phyloP scores from a whole-genome alignment of 331 rosid genomes.

The Saraca asoca region DNA sequence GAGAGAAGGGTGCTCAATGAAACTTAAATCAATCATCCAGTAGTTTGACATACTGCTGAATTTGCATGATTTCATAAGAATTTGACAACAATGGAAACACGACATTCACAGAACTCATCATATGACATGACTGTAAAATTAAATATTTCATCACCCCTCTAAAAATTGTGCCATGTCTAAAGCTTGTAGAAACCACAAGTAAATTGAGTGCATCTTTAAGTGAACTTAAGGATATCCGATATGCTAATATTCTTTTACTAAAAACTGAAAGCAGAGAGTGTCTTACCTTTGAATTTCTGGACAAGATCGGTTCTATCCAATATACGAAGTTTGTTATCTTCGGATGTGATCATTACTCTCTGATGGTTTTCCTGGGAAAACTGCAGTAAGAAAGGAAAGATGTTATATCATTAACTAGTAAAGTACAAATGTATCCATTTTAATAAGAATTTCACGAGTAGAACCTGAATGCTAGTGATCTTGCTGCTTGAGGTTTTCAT shows the following conservation, averaged over 20 bases:
- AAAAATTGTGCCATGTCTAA: no score
- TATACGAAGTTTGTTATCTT: slow-evolving; percentile 77
- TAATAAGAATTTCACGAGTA: slow-evolving; percentile 28
- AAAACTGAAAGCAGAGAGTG: not conserved
- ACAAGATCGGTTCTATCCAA: slow-evolving; percentile 64
- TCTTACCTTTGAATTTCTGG: slow-evolving; percentile 67
- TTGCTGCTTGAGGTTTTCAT: slow-evolving; percentile 64
- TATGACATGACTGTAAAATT: not conserved
- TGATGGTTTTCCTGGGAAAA: slow-evolving; percentile 54
- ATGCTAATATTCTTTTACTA: not conserved
- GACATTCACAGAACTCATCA: not conserved
- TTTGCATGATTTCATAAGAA: no score
- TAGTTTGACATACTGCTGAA: no score
- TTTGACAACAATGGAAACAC: no score
- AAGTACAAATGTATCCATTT: not conserved
- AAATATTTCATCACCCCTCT: no score
- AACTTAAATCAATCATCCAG: no score
- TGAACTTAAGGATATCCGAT: no score
- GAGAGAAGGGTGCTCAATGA: no score
- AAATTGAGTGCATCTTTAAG: no score
- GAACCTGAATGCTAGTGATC: slow-evolving; percentile 91
- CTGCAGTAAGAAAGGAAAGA: slow-evolving; percentile 48
- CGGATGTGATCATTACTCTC: slow-evolving; percentile 77
- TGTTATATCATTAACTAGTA: slow-evolving; percentile 26
- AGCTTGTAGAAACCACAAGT: no score